Conservation (phyloP, 441 rosid genomes). For the Arabidopsis hybrid region DNA sequence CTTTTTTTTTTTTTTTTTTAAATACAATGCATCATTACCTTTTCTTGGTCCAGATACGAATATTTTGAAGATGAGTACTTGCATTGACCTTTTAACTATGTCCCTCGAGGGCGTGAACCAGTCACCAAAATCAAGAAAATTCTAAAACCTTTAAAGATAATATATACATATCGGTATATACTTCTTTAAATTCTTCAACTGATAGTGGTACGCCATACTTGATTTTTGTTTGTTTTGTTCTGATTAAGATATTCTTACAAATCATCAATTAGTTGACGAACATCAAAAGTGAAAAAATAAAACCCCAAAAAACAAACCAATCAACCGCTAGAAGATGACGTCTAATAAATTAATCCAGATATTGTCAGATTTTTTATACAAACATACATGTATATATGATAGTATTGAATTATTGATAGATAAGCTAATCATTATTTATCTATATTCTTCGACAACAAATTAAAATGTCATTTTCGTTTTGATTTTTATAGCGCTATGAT, state of each 20-base stretch:
- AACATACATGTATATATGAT: constrained; percentile 21
- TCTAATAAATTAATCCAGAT: constrained; percentile 25
- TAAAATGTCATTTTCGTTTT: constrained; percentile 14
- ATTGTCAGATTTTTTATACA: constrained; percentile 11
- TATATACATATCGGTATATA: not conserved
- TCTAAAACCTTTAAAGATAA: not conserved
- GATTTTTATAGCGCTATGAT: not conserved
- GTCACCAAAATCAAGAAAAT: not conserved
- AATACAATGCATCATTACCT: not conserved
- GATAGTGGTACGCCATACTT: constrained; percentile 40
- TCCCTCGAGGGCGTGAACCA: constrained; percentile 27
- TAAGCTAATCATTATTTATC: constrained; percentile 18
- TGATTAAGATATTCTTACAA: not conserved
- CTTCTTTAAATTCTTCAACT: not conserved
- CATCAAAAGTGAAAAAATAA: not conserved
- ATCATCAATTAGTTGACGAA: constrained; percentile 26
- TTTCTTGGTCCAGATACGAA: constrained; percentile 29
- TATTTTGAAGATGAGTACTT: constrained; percentile 19
- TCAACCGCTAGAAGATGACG: constrained; percentile 32
- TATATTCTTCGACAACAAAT: not conserved
- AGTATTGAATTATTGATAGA: not conserved
- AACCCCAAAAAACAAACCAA: constrained; percentile 21
- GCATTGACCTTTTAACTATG: constrained; percentile 29
- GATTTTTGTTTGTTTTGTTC: not conserved
- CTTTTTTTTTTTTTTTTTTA: no score